Percentiles rank a stretch among this genome's conserved stretches.
phyloP scores from a whole-genome alignment of 2,329 filamentous ascomycete species.

The Alternaria incomplexa region DNA sequence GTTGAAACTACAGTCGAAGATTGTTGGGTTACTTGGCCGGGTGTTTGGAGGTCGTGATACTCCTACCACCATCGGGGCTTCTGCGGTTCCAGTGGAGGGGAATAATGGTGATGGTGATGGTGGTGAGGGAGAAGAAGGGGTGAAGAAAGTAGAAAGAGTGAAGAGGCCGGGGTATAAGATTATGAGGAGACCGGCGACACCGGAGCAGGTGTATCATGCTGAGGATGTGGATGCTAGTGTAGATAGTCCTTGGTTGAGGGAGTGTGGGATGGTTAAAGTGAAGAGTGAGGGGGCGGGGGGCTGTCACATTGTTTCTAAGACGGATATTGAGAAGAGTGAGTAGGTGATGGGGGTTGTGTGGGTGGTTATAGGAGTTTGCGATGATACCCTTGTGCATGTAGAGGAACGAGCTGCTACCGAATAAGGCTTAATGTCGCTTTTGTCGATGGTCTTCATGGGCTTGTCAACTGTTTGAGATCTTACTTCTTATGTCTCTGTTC shows the following conservation, averaged over 20 bases:
- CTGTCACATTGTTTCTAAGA: constrained; percentile 18
- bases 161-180: background rate
- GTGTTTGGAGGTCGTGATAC: background rate
- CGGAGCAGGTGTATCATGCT: constrained; percentile 1
- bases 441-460: background rate
- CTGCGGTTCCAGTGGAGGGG: background rate
- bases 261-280: constrained; percentile 24
- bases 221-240: constrained; percentile 3
- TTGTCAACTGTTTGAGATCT: background rate
- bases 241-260: constrained; percentile 16
- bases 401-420: background rate
- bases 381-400: background rate
- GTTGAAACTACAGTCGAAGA: background rate
- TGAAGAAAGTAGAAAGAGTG: background rate
- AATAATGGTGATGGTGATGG: background rate
- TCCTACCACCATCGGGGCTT: background rate
- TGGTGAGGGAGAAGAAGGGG: background rate
- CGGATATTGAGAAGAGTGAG: constrained; percentile 5
- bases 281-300: constrained; percentile 11
- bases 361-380: background rate
- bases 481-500: background rate
- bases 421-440: background rate
- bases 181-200: background rate
- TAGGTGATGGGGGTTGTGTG: background rate
- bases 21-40: background rate